These are phyloP conservation scores for Chrysopogon serrulatus DNA, from an alignment of 176 grass and related monocot species.

Conservation along the genomic window DNA sequence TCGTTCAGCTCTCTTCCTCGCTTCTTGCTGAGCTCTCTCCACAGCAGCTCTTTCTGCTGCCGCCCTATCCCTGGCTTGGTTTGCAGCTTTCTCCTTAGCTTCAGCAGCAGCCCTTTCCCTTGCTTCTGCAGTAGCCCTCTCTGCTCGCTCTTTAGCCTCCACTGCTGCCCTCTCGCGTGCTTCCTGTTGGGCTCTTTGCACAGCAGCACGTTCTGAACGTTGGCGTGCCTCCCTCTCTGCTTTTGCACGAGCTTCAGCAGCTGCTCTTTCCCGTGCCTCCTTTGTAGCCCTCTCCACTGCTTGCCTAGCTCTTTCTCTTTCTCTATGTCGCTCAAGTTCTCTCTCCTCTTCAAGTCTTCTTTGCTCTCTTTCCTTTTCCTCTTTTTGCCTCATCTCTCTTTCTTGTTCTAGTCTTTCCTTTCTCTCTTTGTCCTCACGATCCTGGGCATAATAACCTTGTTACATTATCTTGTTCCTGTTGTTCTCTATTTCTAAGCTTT, in stretches of 20 bases:
- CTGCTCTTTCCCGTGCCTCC: slow-evolving; percentile 77
- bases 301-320: slow-evolving; percentile 66
- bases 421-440: slow-evolving; percentile 41
- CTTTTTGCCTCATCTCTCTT: slow-evolving; percentile 41
- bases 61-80: slow-evolving; percentile 48
- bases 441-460: slow-evolving; percentile 28
- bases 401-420: slow-evolving; percentile 45
- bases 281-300: slow-evolving; percentile 72
- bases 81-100: slow-evolving; percentile 44
- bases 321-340: slow-evolving; percentile 55
- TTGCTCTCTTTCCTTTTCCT: slow-evolving; percentile 52
- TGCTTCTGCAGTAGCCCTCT: slow-evolving; percentile 48
- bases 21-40: slow-evolving; percentile 78
- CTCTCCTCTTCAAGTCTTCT: slow-evolving; percentile 54
- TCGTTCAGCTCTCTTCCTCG: slow-evolving; percentile 56
- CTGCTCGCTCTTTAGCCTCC: slow-evolving; percentile 52
- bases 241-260: slow-evolving; percentile 67
- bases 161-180: slow-evolving; percentile 72
- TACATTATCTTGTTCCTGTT: slow-evolving; percentile 46
- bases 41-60: slow-evolving; percentile 70
- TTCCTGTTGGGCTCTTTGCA: slow-evolving; percentile 67
- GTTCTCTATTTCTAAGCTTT: slow-evolving; percentile 53
- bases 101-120: slow-evolving; percentile 49
- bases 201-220: slow-evolving; percentile 61
- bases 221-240: slow-evolving; percentile 62